These are phyloP conservation scores for Stevia rebaudiana DNA, from an alignment of 140 eudicot genomes.

Conservation along the genomic window DNA sequence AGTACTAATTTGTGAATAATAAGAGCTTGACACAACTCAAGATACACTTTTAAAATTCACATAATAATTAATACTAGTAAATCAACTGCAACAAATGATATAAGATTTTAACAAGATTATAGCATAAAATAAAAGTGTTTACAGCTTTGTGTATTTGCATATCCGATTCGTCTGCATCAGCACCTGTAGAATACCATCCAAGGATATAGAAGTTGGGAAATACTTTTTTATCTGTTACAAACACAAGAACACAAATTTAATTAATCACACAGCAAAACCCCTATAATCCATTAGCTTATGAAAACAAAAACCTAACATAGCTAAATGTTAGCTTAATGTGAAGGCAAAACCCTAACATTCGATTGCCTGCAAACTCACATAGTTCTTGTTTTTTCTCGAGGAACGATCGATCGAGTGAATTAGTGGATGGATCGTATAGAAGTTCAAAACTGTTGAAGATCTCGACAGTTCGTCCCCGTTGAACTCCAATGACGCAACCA, in stretches of 20 bases:
- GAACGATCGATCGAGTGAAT: constrained; percentile 78
- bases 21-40: too few relatives aligned
- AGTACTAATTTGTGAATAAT: too few relatives aligned
- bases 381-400: constrained; percentile 89
- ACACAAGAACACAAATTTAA: not conserved
- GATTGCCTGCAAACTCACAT: constrained; percentile 46
- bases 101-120: not conserved
- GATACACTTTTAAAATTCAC: too few relatives aligned
- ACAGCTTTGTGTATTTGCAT: constrained; percentile 91
- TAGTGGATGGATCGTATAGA: constrained; percentile 52
- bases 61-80: not conserved
- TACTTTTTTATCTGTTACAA: constrained; percentile 83
- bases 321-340: not conserved
- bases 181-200: constrained; percentile 97
- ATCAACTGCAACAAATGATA: constrained; percentile 7
- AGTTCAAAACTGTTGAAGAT: constrained; percentile 95
- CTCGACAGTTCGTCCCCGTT: constrained; percentile 91
- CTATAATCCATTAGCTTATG: not conserved
- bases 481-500: constrained; percentile 92
- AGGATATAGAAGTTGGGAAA: constrained; percentile 85
- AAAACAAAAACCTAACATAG: constrained; percentile 5
- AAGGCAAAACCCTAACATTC: constrained; percentile 19
- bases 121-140: constrained; percentile 26
- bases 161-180: constrained; percentile 90
- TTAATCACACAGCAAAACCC: not conserved